Evolutionary conservation across 1,284 basidiomycete species (phyloP).

Genomic region (Apiotrichum domesticum): DNA sequence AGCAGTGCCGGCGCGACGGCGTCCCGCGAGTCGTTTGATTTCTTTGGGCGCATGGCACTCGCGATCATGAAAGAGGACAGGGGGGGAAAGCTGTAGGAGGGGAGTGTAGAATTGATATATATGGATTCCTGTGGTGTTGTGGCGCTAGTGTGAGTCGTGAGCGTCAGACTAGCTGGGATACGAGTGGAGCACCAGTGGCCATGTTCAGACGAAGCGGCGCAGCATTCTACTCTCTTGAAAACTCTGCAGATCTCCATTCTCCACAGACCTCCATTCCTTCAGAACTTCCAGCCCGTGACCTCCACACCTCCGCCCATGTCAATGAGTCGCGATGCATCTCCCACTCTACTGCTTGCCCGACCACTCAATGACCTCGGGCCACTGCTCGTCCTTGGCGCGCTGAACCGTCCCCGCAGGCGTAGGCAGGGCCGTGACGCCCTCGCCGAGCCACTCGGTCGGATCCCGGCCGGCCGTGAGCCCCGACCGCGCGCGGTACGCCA

Average conservation of each 20-base stretch:
- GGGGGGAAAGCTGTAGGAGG: constrained; percentile 6
- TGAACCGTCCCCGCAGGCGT: constrained; percentile 85
- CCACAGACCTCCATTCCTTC: no score
- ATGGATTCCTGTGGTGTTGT: no score
- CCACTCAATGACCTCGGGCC: constrained; percentile 44
- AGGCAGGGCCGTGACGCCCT: constrained; percentile 74
- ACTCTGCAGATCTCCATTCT: no score
- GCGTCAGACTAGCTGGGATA: no score
- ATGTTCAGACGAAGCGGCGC: no score
- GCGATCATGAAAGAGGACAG: constrained; percentile 49
- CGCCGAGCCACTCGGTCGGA: constrained; percentile 73
- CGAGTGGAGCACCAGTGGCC: no score
- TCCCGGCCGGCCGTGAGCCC: constrained; percentile 57
- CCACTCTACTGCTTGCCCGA: constrained; percentile 20
- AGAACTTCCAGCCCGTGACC: no score
- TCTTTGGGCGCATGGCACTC: constrained; percentile 58
- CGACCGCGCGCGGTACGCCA: constrained; percentile 57
- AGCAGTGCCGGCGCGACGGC: constrained; percentile 66
- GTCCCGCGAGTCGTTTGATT: constrained; percentile 55
- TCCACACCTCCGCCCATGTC: no score
- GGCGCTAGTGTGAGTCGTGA: no score
- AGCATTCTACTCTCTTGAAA: no score
- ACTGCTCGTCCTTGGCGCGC: constrained; percentile 47
- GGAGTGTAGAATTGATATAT: no score
- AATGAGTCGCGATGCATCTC: constrained; percentile 1